These are phyloP conservation scores for Russula vinacea DNA, from an alignment of 768 basidiomycete species.

Conservation along the genomic window DNA sequence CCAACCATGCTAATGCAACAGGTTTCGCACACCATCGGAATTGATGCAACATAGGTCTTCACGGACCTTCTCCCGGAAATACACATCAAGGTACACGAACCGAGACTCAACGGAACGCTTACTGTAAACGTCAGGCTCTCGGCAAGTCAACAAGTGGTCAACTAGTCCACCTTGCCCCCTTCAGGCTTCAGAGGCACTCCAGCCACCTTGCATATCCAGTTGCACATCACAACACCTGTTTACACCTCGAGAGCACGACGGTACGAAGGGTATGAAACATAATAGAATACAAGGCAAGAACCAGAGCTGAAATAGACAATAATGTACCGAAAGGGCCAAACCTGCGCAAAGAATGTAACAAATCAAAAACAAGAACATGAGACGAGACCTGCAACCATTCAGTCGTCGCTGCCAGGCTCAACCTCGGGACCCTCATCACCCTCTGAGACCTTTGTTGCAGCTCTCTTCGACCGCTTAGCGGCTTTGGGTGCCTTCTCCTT, in stretches of 20 bases:
- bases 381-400: slow-evolving; percentile 15
- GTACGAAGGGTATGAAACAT: slow-evolving; percentile 13
- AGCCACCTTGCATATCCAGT: too few species aligned
- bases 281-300: slow-evolving; percentile 12
- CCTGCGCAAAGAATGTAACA: not conserved
- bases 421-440: slow-evolving; percentile 19
- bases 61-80: too few species aligned
- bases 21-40: not conserved
- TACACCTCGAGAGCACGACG: not conserved
- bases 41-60: too few species aligned
- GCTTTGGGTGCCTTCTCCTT: slow-evolving; percentile 48
- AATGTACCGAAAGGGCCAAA: slow-evolving; percentile 4
- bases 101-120: not conserved
- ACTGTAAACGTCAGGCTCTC: not conserved
- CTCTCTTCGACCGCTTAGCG: slow-evolving; percentile 29
- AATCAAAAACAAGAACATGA: not conserved
- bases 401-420: slow-evolving; percentile 29
- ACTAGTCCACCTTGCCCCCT: too few species aligned
- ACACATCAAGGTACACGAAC: not conserved
- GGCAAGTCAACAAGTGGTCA: not conserved
- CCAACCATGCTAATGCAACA: not conserved
- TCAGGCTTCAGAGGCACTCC: too few species aligned
- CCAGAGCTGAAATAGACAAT: slow-evolving; percentile 1
- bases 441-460: not conserved
- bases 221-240: not conserved